Evolutionary conservation across 768 basidiomycete genomes (phyloP).

Genomic region (Dioszegia hungarica): DNA sequence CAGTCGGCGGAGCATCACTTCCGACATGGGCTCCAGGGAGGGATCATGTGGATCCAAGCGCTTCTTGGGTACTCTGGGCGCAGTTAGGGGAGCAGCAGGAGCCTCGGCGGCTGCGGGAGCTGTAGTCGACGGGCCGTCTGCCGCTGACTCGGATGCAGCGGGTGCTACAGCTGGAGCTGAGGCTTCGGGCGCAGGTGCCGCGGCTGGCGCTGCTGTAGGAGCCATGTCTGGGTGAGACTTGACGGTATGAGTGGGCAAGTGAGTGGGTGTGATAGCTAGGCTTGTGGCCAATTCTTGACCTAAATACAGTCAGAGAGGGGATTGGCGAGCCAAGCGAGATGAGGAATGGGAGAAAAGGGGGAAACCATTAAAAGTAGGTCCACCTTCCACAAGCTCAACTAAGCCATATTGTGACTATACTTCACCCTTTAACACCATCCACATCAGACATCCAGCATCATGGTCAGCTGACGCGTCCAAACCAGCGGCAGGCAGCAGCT

Average conservation of each 20-base stretch:
- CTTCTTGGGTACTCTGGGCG: background rate
- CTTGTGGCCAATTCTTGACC: too few relatives aligned
- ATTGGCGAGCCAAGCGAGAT: background rate
- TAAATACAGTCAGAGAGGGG: background rate
- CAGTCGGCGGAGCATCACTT: conserved; percentile 29
- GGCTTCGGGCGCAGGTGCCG: too few relatives aligned
- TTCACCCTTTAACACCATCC: background rate
- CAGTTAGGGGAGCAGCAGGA: background rate
- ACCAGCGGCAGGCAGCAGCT: background rate
- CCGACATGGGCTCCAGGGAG: conserved; percentile 23
- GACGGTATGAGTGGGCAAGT: background rate
- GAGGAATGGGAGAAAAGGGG: background rate
- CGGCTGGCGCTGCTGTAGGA: background rate
- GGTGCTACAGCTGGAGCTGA: background rate
- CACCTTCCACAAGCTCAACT: too few relatives aligned
- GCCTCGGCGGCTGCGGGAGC: background rate
- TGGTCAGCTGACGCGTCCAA: background rate
- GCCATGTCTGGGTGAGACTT: background rate
- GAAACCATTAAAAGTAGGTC: background rate
- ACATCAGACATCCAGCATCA: background rate
- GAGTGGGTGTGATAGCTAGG: too few relatives aligned
- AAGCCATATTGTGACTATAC: too few relatives aligned
- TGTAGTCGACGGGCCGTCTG: background rate
- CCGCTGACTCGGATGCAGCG: background rate
- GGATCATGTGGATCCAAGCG: background rate